Percentiles rank a stretch among this genome's conserved stretches.
Evolutionary conservation across 2,329 filamentous ascomycete genomes (phyloP).

Genomic region (Lasiodiplodia citricola): DNA sequence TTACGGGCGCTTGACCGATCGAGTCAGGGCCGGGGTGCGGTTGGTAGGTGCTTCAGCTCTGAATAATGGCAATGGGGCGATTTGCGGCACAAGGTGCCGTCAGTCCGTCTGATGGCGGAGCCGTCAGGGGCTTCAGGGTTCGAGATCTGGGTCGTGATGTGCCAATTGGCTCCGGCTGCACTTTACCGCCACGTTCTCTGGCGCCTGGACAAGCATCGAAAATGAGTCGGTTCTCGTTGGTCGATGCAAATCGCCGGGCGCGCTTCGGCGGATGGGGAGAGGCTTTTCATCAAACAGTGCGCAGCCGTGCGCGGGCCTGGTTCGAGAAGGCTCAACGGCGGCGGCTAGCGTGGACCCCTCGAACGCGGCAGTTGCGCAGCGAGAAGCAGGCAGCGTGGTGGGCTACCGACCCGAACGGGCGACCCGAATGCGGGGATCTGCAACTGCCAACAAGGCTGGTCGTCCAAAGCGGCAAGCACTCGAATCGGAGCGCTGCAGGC

Average conservation of each 20-base stretch:
- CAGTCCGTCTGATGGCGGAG: not conserved
- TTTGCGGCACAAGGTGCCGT: constrained; percentile 5
- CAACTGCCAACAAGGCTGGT: not conserved
- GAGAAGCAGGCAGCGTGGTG: not conserved
- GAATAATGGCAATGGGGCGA: constrained; percentile 16
- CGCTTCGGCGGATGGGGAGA: constrained; percentile 3
- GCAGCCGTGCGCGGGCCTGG: not conserved
- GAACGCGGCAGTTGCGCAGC: constrained; percentile 3
- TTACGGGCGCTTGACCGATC: constrained; percentile 6
- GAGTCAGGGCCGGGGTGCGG: constrained; percentile 1
- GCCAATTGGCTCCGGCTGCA: constrained; percentile 15
- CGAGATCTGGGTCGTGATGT: constrained; percentile 19
- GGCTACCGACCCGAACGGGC: constrained; percentile 12
- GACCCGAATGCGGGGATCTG: constrained; percentile 19
- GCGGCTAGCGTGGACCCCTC: constrained; percentile 6
- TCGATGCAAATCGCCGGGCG: constrained; percentile 17
- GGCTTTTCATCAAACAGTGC: not conserved
- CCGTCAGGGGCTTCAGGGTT: constrained; percentile 19
- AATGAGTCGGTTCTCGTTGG: constrained; percentile 14
- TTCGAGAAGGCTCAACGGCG: constrained; percentile 9
- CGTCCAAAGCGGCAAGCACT: constrained; percentile 9
- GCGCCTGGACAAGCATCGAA: constrained; percentile 10
- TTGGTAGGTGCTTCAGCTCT: constrained; percentile 4
- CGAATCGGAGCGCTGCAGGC: constrained; percentile 10
- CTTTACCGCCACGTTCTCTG: constrained; percentile 3